A percentile compares a stretch with the other conserved stretches of the same genome.
These are phyloP conservation scores for Zoysia japonica DNA, from an alignment of 176 grass and related monocot species.

Conservation along the genomic window DNA sequence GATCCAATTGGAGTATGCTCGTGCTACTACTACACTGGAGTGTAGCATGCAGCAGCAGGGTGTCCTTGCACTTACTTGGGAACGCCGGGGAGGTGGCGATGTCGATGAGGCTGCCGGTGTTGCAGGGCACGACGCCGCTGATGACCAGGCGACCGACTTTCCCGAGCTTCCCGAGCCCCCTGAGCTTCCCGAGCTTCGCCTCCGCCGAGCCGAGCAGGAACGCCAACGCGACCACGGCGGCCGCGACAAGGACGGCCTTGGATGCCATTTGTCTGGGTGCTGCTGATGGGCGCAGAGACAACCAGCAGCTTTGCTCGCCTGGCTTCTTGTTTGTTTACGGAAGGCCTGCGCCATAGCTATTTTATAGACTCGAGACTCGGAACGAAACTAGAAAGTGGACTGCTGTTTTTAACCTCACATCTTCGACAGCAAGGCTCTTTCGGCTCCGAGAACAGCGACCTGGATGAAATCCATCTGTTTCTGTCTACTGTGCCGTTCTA, in stretches of 20 bases:
- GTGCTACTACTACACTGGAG: no score
- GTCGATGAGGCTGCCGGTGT: slow-evolving; percentile 56
- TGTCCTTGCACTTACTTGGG: slow-evolving; percentile 30
- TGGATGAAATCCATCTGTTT: no score
- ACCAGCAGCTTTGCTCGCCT: background rate
- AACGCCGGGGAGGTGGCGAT: slow-evolving; percentile 49
- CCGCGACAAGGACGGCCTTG: slow-evolving; percentile 17
- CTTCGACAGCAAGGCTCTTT: no score
- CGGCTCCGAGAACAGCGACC: no score
- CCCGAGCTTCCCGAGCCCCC: slow-evolving; percentile 12
- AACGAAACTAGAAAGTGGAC: background rate
- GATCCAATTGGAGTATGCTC: no score
- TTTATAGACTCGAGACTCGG: background rate
- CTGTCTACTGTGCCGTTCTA: no score
- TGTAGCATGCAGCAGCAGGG: no score
- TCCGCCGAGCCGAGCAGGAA: slow-evolving; percentile 26
- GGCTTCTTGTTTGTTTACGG: background rate
- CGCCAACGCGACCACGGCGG: background rate
- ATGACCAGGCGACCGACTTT: slow-evolving; percentile 34
- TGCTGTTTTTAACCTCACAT: background rate
- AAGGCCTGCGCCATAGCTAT: background rate
- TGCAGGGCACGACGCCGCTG: slow-evolving; percentile 62
- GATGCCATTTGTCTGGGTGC: slow-evolving; percentile 32
- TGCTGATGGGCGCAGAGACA: background rate
- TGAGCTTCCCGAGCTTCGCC: background rate